phyloP scores from a whole-genome alignment of 192 early-diverging fungal species.

The Gamsiella multidivaricata region DNA sequence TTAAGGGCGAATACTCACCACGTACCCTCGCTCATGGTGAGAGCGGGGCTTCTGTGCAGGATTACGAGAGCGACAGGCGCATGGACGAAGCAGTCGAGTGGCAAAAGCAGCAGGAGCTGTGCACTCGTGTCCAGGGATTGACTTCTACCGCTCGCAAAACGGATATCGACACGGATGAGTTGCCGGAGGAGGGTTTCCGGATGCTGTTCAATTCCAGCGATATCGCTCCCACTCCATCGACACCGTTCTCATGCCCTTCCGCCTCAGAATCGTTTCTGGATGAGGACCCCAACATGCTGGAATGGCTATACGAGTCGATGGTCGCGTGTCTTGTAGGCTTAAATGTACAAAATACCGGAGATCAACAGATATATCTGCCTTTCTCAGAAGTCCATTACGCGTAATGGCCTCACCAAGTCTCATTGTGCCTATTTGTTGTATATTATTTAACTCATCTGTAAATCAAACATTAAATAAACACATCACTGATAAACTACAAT shows the following conservation, averaged over 20 bases:
- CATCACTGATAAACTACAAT: not conserved
- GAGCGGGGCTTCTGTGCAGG: conserved; percentile 16
- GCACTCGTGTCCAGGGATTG: conserved; percentile 5
- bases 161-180: not conserved
- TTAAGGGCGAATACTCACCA: not conserved
- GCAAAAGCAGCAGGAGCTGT: conserved; percentile 35
- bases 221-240: not conserved
- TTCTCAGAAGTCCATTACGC: conserved; percentile 26
- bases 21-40: conserved; percentile 1
- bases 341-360: conserved; percentile 10
- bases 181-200: not conserved
- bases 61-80: conserved; percentile 33
- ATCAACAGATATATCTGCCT: conserved; percentile 14
- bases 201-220: not conserved
- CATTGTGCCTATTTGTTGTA: not conserved
- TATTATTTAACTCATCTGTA: not conserved
- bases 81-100: conserved; percentile 23
- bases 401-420: not conserved
- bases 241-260: not conserved
- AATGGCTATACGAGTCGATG: conserved; percentile 42
- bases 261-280: not conserved
- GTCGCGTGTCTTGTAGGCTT: conserved; percentile 28
- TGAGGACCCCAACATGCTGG: conserved; percentile 33
- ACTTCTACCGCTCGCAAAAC: not conserved
- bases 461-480: not conserved